A percentile compares a stretch with the other conserved stretches of the same genome.
Conservation (phyloP, 768 basidiomycete species). For the Lentinus tigrinus region DNA sequence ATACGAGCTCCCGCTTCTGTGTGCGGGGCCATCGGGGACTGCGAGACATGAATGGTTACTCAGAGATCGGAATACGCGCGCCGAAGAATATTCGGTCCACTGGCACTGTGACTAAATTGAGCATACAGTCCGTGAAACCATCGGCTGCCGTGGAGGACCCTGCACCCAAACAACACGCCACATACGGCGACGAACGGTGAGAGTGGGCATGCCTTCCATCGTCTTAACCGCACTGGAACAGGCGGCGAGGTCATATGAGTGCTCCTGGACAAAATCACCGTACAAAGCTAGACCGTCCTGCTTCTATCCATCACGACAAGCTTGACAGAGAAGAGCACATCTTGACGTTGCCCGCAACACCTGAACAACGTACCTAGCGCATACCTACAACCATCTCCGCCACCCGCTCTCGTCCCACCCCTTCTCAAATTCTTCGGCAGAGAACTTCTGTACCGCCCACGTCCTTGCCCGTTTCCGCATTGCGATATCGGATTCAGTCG, state of each 20-base stretch:
- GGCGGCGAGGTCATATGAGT: neutral
- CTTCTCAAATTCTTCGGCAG: slow-evolving; percentile 71
- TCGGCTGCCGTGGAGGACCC: too few relatives aligned
- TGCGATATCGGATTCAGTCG: slow-evolving; percentile 50
- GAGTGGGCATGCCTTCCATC: neutral
- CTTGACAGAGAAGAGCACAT: neutral
- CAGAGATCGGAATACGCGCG: too few relatives aligned
- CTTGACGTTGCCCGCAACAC: neutral
- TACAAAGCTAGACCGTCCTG: neutral
- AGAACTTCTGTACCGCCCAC: slow-evolving; percentile 75
- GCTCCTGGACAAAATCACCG: neutral
- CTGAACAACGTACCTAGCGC: neutral
- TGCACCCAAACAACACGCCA: neutral
- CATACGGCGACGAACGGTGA: neutral
- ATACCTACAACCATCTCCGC: slow-evolving; percentile 32
- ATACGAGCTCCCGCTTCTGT: too few relatives aligned
- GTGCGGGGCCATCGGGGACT: too few relatives aligned
- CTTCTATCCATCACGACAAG: neutral
- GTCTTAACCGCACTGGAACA: neutral
- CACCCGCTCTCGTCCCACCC: slow-evolving; percentile 72
- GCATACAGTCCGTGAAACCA: too few relatives aligned
- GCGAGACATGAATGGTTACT: too few relatives aligned
- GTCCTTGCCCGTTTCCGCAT: slow-evolving; percentile 68
- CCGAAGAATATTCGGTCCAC: too few relatives aligned
- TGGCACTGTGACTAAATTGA: too few relatives aligned